Evolutionary conservation across 768 basidiomycete genomes (phyloP).

Genomic region (Collybiopsis luxurians): DNA sequence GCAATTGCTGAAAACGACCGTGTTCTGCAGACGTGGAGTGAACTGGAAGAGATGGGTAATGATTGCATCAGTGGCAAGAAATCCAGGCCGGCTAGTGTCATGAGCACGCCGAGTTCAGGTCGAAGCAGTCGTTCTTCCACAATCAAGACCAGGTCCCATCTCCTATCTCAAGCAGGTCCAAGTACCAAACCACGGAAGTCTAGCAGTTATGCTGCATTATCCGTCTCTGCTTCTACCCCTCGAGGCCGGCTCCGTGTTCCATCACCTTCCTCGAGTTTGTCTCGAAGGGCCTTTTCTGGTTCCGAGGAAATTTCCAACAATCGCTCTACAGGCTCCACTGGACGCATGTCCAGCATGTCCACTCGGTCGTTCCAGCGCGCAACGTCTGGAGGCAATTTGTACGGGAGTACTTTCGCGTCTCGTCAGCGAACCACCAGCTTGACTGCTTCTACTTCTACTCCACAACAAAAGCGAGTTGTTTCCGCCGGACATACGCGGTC

Average conservation of each 20-base stretch:
- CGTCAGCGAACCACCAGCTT: slow-evolving; percentile 77
- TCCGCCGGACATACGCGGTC: slow-evolving; percentile 34
- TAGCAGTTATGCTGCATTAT: slow-evolving; percentile 26
- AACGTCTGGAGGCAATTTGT: slow-evolving; percentile 62
- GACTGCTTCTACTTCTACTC: slow-evolving; percentile 35
- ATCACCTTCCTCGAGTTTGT: slow-evolving; percentile 29
- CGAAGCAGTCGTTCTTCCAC: slow-evolving; percentile 53
- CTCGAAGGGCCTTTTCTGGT: slow-evolving; percentile 51
- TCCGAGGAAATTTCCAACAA: slow-evolving; percentile 25
- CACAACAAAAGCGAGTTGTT: slow-evolving; percentile 28
- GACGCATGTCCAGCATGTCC: slow-evolving; percentile 60
- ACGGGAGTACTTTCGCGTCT: slow-evolving; percentile 75
- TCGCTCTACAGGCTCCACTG: slow-evolving; percentile 45
- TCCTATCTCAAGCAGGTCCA: slow-evolving; percentile 4
- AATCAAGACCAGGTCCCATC: slow-evolving; percentile 12
- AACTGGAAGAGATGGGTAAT: slow-evolving; percentile 77
- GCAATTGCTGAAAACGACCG: slow-evolving; percentile 59
- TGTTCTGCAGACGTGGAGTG: slow-evolving; percentile 76
- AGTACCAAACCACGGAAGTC: slow-evolving; percentile 14
- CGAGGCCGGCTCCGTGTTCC: slow-evolving; percentile 46
- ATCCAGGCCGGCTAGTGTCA: slow-evolving; percentile 63
- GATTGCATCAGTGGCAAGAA: slow-evolving; percentile 61
- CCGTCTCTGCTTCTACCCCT: slow-evolving; percentile 22
- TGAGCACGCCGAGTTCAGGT: slow-evolving; percentile 60
- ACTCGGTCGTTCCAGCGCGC: slow-evolving; percentile 55